A percentile compares a stretch with the other conserved stretches of the same genome.
Evolutionary conservation across 345 rosid species (phyloP).

Genomic region (Salix suchowensis): DNA sequence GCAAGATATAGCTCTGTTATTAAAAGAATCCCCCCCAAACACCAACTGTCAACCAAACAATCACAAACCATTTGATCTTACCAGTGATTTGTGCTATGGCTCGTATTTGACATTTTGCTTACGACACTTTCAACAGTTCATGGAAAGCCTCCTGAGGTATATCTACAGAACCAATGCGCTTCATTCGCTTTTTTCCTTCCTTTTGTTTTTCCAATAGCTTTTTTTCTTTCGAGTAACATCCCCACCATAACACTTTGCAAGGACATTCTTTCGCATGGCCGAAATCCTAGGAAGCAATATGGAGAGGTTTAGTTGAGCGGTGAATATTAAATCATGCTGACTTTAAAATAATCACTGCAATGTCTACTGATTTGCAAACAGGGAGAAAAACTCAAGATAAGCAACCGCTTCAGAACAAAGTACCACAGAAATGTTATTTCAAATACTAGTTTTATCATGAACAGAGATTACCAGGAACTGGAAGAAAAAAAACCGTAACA

Average conservation of each 20-base stretch:
- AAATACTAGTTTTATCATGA: not conserved
- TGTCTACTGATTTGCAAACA: not conserved
- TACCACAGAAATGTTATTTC: not conserved
- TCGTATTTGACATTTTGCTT: conserved; percentile 9
- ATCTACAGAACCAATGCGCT: conserved; percentile 93
- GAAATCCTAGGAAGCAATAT: conserved; percentile 46
- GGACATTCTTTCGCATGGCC: conserved; percentile 96
- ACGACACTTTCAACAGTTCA: conserved; percentile 79
- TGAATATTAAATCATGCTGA: not conserved
- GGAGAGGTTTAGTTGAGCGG: conserved; percentile 1
- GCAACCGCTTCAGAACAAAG: not conserved
- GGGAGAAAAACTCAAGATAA: not conserved
- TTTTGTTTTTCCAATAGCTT: conserved; percentile 93
- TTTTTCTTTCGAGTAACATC: conserved; percentile 87
- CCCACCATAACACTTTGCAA: conserved; percentile 97
- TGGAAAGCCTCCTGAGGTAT: conserved; percentile 97
- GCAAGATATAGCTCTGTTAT: too few relatives aligned
- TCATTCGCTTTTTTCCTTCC: conserved; percentile 98
- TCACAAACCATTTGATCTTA: not conserved
- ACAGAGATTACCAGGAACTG: not conserved
- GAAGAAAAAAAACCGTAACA: not conserved
- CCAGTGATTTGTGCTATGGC: conserved; percentile 2
- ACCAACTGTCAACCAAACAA: not conserved
- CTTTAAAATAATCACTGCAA: not conserved
- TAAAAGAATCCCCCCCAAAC: too few relatives aligned